These are phyloP conservation scores for Erythrophleum ivorense DNA, from an alignment of 331 rosid species.

Conservation along the genomic window DNA sequence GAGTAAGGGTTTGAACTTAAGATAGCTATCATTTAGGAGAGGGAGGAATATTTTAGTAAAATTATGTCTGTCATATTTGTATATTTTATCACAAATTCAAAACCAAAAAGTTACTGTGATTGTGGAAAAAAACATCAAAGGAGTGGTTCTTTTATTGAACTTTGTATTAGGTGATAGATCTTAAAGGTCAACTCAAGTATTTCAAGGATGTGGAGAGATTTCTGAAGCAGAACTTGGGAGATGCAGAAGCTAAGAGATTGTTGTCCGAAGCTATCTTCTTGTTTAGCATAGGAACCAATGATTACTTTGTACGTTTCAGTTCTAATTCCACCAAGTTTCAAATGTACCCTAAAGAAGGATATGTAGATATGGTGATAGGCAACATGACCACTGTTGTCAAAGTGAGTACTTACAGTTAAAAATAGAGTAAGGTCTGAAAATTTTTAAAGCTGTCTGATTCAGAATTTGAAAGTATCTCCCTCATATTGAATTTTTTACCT, in stretches of 20 bases:
- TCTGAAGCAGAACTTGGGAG: slow-evolving; percentile 42
- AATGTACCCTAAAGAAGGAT: slow-evolving; percentile 3
- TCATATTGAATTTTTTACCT: neutral
- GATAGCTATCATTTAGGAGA: too few relatives aligned
- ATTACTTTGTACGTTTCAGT: slow-evolving; percentile 33
- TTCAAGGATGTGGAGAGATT: slow-evolving; percentile 41
- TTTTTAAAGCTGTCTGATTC: neutral
- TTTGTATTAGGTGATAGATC: slow-evolving; percentile 45
- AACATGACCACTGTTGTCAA: slow-evolving; percentile 45
- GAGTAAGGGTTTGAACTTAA: too few relatives aligned
- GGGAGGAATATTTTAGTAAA: neutral
- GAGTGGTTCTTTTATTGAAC: too few relatives aligned
- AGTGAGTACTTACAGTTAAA: slow-evolving; percentile 1
- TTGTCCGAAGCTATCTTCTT: slow-evolving; percentile 48
- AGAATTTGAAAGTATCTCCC: neutral
- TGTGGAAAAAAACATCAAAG: neutral
- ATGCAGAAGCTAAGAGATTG: slow-evolving; percentile 29
- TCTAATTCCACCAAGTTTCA: slow-evolving; percentile 16
- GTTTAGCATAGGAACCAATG: slow-evolving; percentile 51
- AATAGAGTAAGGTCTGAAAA: neutral
- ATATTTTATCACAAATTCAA: neutral
- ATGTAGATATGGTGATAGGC: slow-evolving; percentile 52
- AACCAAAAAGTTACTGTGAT: neutral
- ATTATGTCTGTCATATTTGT: neutral
- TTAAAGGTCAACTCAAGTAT: slow-evolving; percentile 41